These are phyloP conservation scores for Trichoderma atrobrunneum DNA, from an alignment of 2,329 filamentous ascomycete genomes.

Conservation along the genomic window DNA sequence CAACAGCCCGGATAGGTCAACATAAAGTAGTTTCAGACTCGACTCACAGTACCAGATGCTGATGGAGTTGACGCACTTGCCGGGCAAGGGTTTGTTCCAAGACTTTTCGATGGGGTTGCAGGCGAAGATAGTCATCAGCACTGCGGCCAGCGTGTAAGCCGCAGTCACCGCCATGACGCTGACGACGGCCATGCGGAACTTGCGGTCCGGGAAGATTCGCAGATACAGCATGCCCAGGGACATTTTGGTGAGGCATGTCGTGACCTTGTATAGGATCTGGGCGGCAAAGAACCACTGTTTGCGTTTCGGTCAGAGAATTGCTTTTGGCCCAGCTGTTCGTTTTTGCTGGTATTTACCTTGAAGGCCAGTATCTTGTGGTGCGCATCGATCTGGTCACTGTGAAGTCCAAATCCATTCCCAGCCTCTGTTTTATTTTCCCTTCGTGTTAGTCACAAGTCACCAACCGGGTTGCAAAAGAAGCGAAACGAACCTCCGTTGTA, in stretches of 20 bases:
- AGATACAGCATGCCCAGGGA: not conserved
- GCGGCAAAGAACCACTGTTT: not conserved
- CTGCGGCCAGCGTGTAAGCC: not conserved
- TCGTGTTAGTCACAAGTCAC: not conserved
- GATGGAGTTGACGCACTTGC: not conserved
- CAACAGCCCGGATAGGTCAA: no score
- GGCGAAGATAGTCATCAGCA: not conserved
- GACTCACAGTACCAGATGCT: not conserved
- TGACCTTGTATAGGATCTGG: not conserved
- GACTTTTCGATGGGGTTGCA: not conserved
- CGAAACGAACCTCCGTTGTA: constrained; percentile 2
- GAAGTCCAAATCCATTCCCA: not conserved
- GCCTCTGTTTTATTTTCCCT: not conserved
- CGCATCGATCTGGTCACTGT: not conserved
- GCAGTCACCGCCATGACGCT: not conserved
- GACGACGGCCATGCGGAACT: not conserved
- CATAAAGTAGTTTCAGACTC: no score
- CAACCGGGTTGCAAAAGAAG: not conserved
- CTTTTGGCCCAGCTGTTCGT: no score
- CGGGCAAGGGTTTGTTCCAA: not conserved
- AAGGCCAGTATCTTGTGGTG: not conserved
- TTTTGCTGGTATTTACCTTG: not conserved
- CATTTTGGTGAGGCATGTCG: not conserved
- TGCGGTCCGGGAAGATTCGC: not conserved
- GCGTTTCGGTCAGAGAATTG: not conserved